Evolutionary conservation across 164 flowering plant species (phyloP), one percentile per base, ranked within the genome.

Genomic region (Euptelea pleiosperma): DNA sequence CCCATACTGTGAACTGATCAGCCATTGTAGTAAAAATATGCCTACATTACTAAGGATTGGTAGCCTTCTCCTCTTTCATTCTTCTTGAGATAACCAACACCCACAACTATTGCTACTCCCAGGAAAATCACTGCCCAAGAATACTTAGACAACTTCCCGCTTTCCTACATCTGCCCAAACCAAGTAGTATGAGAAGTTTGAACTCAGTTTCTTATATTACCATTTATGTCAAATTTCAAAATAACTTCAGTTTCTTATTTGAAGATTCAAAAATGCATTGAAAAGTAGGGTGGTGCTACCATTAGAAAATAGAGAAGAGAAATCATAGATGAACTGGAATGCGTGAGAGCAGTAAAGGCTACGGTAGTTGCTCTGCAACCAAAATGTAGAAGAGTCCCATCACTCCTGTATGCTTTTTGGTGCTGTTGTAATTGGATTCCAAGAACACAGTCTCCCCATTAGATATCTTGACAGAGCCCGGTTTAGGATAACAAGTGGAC

Each of bases 351-450:
- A 6, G n/a, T n/a, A 31, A 16, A 7, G 51, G 61, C 31, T 56
- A 57, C 28, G 63, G 49, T 16, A 52, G 15, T 18, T 63, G 42
- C 37, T 85, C 82, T 16, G 89, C 85, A 21, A 88, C 77, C 67
- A 86, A 60, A 55, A 88, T 57, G 65, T 88, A 84, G 74, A 88
- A 86, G 22, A 86, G 80, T 5, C 83, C 82, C 92, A 88, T 86
- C n/a, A n/a, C n/a, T n/a, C n/a, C n/a, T n/a, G n/a, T n/a, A n/a
- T n/a, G n/a, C n/a, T n/a, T n/a, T n/a, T n/a, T n/a, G n/a, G n/a
- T n/a, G n/a, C n/a, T n/a, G n/a, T n/a, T n/a, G n/a, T n/a, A n/a
- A n/a, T n/a, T n/a, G n/a, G n/a, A n/a, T n/a, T n/a, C n/a, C n/a
- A n/a, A n/a, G n/a, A n/a, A n/a, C n/a, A n/a, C n/a, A n/a, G n/a